Conservation (phyloP, 176 grass and related monocot species). For the maize (Zea mays) region DNA sequence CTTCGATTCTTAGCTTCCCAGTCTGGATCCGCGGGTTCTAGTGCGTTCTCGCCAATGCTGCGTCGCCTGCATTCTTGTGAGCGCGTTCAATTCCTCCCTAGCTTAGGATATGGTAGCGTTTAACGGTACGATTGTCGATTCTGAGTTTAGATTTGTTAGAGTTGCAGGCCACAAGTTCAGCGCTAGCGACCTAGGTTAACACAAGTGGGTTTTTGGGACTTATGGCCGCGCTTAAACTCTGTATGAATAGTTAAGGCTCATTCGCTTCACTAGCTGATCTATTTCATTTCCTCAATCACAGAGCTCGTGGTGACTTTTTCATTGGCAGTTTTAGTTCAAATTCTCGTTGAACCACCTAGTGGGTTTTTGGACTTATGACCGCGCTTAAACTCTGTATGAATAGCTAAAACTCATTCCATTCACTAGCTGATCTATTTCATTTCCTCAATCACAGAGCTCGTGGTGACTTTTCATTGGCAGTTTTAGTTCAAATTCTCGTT, state of each 20-base stretch:
- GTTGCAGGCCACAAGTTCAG: background rate
- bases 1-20: background rate
- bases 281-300: background rate
- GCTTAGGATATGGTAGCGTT: background rate
- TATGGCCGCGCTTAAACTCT: background rate
- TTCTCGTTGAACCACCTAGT: background rate
- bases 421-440: background rate
- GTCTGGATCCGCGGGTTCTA: conserved; percentile 7
- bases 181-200: background rate
- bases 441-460: background rate
- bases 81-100: background rate
- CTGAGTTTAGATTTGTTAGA: background rate
- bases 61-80: background rate
- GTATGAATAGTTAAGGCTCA: too few species aligned
- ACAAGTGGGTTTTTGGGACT: background rate
- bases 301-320: background rate
- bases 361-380: too few species aligned
- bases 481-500: background rate
- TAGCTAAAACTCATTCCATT: background rate
- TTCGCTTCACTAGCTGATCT: background rate
- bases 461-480: background rate
- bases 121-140: background rate
- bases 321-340: background rate
- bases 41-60: background rate
- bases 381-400: background rate